phyloP scores from a whole-genome alignment of 129 eudicot genomes.

The Lonicera japonica region DNA sequence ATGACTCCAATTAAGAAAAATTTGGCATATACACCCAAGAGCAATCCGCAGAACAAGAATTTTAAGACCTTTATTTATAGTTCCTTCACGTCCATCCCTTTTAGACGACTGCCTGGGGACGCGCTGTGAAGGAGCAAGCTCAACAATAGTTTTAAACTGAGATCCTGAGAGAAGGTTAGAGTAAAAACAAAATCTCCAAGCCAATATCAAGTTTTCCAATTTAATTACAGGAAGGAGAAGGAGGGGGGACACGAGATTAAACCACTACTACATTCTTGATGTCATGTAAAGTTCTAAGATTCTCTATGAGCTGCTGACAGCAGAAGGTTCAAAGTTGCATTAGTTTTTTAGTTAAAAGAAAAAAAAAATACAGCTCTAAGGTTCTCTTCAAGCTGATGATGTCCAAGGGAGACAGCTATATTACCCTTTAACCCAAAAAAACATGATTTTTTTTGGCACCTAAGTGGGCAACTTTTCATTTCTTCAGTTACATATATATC shows the following conservation, averaged over 20 bases:
- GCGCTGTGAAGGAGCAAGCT: constrained; percentile 93
- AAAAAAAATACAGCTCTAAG: no score
- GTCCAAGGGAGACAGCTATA: no score
- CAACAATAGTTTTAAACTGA: constrained; percentile 73
- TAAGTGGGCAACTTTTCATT: no score
- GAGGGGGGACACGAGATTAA: no score
- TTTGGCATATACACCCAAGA: neutral
- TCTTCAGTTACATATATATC: neutral
- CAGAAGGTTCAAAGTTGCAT: no score
- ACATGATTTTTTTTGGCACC: no score
- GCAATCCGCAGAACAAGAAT: constrained; percentile 7
- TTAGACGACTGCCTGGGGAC: constrained; percentile 74
- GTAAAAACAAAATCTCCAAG: neutral
- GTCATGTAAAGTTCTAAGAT: no score
- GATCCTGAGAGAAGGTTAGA: constrained; percentile 37
- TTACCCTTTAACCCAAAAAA: no score
- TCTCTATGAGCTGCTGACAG: no score
- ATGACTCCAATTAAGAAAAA: neutral
- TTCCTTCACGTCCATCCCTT: constrained; percentile 95
- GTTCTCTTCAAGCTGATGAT: no score
- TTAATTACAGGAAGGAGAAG: neutral
- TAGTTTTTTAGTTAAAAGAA: no score
- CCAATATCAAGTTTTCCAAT: neutral
- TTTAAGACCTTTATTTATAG: constrained; percentile 62
- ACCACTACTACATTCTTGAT: no score